A percentile compares a stretch with the other conserved stretches of the same genome.
phyloP scores from a whole-genome alignment of 1,284 basidiomycete genomes.

The Cryptococcus sp. region DNA sequence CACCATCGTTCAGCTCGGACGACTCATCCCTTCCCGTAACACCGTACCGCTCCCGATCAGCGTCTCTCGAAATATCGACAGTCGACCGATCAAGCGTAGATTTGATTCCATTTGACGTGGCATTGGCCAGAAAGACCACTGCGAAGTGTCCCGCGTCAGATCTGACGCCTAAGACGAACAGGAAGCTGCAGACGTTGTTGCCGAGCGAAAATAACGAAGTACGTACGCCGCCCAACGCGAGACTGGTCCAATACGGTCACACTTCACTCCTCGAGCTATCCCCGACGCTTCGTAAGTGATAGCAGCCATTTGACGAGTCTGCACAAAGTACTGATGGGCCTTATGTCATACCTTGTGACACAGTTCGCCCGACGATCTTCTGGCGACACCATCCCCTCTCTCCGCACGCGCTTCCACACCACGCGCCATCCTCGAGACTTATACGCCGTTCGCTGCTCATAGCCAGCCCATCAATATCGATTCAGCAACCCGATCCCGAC shows the following conservation, averaged over 20 bases:
- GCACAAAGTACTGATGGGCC: neutral
- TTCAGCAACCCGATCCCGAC: slow-evolving; percentile 16
- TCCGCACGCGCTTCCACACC: slow-evolving; percentile 9
- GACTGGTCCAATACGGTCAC: slow-evolving; percentile 1
- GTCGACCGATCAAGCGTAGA: neutral
- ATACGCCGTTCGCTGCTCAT: slow-evolving; percentile 15
- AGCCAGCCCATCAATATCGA: slow-evolving; percentile 10
- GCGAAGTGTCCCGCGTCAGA: too few relatives aligned
- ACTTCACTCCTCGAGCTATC: slow-evolving; percentile 7
- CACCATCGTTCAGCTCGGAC: slow-evolving; percentile 27
- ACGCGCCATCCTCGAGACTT: slow-evolving; percentile 12
- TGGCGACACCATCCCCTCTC: slow-evolving; percentile 17
- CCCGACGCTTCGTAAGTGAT: slow-evolving; percentile 7
- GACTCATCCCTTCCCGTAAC: neutral
- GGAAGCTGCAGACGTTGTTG: too few relatives aligned
- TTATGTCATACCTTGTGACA: neutral
- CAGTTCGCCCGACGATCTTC: slow-evolving; percentile 15
- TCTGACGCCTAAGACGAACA: too few relatives aligned
- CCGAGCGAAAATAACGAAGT: neutral
- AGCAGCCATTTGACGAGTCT: neutral
- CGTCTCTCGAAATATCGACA: neutral
- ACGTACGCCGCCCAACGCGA: slow-evolving; percentile 15
- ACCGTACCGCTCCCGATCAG: neutral
- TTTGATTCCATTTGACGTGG: too few relatives aligned
- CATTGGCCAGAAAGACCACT: too few relatives aligned